phyloP scores from a whole-genome alignment of 1,284 basidiomycete species.

The Cutaneotrichosporon sp. region DNA sequence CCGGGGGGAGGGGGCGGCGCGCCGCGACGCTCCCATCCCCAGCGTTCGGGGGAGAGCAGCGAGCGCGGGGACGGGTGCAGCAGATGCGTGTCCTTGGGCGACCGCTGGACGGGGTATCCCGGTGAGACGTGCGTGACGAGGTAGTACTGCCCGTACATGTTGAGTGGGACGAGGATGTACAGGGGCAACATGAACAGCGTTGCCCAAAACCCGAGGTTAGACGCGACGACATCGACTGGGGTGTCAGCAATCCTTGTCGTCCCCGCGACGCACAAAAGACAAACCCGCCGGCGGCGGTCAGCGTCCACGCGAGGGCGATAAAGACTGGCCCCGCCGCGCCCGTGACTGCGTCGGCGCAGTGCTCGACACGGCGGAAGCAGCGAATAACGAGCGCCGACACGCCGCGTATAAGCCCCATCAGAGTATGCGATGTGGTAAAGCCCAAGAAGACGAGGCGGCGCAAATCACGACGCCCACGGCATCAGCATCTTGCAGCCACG shows the following conservation, averaged over 20 bases:
- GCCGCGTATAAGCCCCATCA: conserved; percentile 26
- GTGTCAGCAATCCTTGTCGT: conserved; percentile 9
- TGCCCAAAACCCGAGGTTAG: conserved; percentile 55
- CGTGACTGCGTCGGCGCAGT: conserved; percentile 69
- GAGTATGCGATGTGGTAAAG: neutral
- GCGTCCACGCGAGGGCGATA: conserved; percentile 65
- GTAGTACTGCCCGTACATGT: conserved; percentile 77
- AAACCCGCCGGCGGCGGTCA: conserved; percentile 64
- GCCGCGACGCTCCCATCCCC: conserved; percentile 18
- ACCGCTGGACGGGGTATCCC: conserved; percentile 55
- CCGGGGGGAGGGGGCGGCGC: neutral
- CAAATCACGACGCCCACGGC: too few species aligned
- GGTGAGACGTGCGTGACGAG: conserved; percentile 71
- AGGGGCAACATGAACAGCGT: conserved; percentile 54
- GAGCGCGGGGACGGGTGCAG: conserved; percentile 19
- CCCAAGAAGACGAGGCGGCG: too few species aligned
- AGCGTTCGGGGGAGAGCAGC: conserved; percentile 29
- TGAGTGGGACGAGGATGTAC: conserved; percentile 68
- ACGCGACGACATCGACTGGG: conserved; percentile 64
- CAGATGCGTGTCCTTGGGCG: conserved; percentile 26
- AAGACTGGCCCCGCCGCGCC: conserved; percentile 88
- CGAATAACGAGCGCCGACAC: conserved; percentile 60
- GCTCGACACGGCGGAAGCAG: conserved; percentile 77
- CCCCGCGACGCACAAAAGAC: conserved; percentile 76
- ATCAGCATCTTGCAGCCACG: too few species aligned